These are phyloP conservation scores for Dioscorea dumetorum DNA, from an alignment of 106 monocot genomes.

Conservation along the genomic window DNA sequence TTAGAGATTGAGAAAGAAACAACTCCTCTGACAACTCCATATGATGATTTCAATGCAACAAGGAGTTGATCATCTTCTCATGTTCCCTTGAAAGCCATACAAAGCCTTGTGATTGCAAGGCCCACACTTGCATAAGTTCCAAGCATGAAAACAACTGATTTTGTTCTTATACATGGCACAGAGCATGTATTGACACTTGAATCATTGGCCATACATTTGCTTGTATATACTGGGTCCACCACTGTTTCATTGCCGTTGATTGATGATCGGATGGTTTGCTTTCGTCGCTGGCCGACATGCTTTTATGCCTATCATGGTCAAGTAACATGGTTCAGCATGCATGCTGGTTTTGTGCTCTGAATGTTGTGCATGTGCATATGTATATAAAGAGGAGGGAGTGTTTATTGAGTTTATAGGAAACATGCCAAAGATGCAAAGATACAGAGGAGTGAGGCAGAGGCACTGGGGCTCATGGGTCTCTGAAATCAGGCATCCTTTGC, in stretches of 20 bases:
- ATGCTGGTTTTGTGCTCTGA: not conserved
- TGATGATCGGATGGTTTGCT: too few relatives aligned
- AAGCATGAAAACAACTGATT: not conserved
- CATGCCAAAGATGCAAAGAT: conserved; percentile 60
- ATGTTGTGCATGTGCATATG: not conserved
- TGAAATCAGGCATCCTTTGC: conserved; percentile 59
- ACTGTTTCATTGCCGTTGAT: too few relatives aligned
- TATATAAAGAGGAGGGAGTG: not conserved
- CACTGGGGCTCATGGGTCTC: conserved; percentile 89
- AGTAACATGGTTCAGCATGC: not conserved
- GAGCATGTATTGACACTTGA: not conserved
- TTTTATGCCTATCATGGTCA: not conserved
- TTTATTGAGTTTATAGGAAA: not conserved
- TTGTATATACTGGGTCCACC: too few relatives aligned
- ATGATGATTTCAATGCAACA: conserved; percentile 20
- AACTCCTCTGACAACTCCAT: conserved; percentile 5
- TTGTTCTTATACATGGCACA: not conserved
- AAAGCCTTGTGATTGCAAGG: conserved; percentile 20
- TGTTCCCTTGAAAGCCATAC: conserved; percentile 14
- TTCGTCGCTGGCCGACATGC: too few relatives aligned
- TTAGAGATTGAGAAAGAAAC: not conserved
- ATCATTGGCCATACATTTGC: not conserved
- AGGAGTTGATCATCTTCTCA: conserved; percentile 19
- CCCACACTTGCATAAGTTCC: conserved; percentile 13
- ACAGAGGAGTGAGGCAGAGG: conserved; percentile 71